Percentiles rank a stretch among this genome's conserved stretches.
phyloP scores from a whole-genome alignment of 257 asterid species.

The Lycium ferocissimum region DNA sequence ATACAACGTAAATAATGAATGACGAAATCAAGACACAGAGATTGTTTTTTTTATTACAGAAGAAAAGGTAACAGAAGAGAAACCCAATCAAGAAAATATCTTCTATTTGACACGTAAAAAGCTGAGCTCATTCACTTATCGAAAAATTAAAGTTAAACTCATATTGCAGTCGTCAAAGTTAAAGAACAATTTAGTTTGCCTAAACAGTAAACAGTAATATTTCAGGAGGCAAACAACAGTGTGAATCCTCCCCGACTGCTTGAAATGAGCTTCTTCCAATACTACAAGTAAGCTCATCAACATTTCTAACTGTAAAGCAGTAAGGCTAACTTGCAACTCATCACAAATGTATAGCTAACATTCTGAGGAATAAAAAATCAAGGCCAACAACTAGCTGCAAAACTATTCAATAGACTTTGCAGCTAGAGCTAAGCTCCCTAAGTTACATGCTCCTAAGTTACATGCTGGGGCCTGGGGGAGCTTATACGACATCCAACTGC shows the following conservation, averaged over 20 bases:
- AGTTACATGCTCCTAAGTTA: not conserved
- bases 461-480: not conserved
- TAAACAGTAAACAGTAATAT: not conserved
- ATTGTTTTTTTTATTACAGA: not conserved
- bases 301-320: constrained; percentile 9
- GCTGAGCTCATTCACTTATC: not conserved
- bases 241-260: not conserved
- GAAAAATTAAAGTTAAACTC: not conserved
- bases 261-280: not conserved
- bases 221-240: not conserved
- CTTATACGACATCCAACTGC: not conserved
- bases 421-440: not conserved
- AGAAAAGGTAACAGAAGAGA: not conserved
- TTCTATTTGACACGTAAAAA: not conserved
- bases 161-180: not conserved
- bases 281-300: constrained; percentile 5
- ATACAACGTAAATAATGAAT: constrained; percentile 8
- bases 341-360: constrained; percentile 16
- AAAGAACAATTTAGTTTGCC: not conserved
- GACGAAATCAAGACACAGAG: not conserved
- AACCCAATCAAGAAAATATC: not conserved
- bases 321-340: not conserved
- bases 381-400: constrained; percentile 19
- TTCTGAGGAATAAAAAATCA: not conserved
- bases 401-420: not conserved